Evolutionary conservation across 1,284 basidiomycete genomes (phyloP), one percentile per base, ranked within the genome.

Genomic region (Megacollybia platyphylla): DNA sequence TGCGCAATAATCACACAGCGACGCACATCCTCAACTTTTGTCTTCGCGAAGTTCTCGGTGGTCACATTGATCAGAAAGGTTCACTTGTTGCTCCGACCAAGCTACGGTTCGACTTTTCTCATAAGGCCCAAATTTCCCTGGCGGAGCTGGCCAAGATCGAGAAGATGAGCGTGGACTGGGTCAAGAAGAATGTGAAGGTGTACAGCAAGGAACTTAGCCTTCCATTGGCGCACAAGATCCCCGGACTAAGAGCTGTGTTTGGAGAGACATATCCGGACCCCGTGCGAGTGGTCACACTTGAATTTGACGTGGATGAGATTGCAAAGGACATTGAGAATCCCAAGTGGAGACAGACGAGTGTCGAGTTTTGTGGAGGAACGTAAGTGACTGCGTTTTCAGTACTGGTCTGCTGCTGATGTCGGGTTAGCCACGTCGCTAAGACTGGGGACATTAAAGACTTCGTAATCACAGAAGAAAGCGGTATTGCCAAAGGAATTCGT

Each of bases 351-450:
- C 65, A 64, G 20, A 96, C 93, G 6, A 92, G 87, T 60, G 77
- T 96, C 51, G 96, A 98, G 63, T 96, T 98, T 58, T 98, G 94
- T 61, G 94, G 94, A 63, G 94, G 94, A 61, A 98, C 96, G 84
- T 89, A 53, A 62, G 86, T 76, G 18, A 13, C 36, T 30, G 27
- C 7, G 9, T 9, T 41, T 15, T 32, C 13, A 35, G 17, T 40
- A 40, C 42, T 37, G 13, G 6, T 15, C 18, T 39, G 32, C 45
- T 42, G 26, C 45, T 42, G 26, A 45, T 31, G 46, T 46, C 20
- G 31, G 44, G 35, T 31, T 47, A 90, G 85, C 0, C 94, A 99
- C 59, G 96, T 98, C 43, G 74, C 78, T 24, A 87, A 85, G 63
- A 98, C 94, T 0, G 90, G 92, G 20, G 91, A 94, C 52, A 98